phyloP scores from a whole-genome alignment of 352 stramenopile genomes.

The Hyaloperonospora brassicae region DNA sequence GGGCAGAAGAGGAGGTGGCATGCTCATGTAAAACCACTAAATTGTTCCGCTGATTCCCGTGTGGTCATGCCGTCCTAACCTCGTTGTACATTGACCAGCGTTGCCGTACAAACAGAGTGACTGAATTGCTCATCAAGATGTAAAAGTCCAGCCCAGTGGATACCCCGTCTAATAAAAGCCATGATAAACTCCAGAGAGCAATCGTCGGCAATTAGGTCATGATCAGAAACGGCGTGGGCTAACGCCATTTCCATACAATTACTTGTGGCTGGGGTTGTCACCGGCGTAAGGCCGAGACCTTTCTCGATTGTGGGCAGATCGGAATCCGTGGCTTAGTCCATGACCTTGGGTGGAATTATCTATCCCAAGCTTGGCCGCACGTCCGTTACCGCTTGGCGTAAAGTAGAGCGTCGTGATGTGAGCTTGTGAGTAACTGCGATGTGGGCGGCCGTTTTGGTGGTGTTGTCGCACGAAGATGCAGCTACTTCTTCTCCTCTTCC shows the following conservation, averaged over 20 bases:
- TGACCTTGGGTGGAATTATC: too few species aligned
- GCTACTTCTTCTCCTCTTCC: too few species aligned
- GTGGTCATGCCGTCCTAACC: background rate
- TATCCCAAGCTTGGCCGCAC: too few species aligned
- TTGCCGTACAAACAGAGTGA: background rate
- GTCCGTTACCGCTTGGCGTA: too few species aligned
- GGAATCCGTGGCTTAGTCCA: too few species aligned
- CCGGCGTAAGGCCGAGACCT: background rate
- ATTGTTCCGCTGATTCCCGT: slow-evolving; percentile 4
- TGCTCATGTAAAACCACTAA: slow-evolving; percentile 8
- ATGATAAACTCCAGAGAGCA: background rate
- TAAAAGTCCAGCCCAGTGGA: background rate
- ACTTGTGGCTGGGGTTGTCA: background rate
- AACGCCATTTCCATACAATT: slow-evolving; percentile 12
- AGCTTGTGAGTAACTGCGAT: too few species aligned
- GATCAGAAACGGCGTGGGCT: background rate
- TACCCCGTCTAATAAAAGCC: background rate
- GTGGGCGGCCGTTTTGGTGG: too few species aligned
- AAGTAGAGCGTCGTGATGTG: too few species aligned
- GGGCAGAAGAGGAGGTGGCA: background rate
- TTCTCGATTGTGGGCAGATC: too few species aligned
- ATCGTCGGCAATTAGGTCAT: too few species aligned
- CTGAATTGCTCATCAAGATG: background rate
- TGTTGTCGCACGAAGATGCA: too few species aligned
- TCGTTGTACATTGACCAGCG: background rate